Evolutionary conservation across 805 yeast genomes (phyloP), one percentile per base, ranked within the genome.

Genomic region (Grigorovia humatica): DNA sequence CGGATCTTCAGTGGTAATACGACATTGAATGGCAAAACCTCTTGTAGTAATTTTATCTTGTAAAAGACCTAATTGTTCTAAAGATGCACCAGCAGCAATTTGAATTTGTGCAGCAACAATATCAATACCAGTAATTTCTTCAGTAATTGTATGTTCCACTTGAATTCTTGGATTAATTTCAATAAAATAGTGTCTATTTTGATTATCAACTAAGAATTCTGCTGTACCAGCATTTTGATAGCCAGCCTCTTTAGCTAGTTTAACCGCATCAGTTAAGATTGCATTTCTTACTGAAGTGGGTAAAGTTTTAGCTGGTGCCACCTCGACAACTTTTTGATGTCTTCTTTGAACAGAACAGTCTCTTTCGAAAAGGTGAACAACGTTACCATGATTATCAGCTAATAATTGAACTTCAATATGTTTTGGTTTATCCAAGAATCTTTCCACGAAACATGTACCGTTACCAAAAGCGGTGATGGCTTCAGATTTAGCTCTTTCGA

Each of bases 331-430:
- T 73, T 91, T 91, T 74, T 91, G 99, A 71, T 91, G 99, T 75
- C 99, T 87, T 77, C 99, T 87, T 76, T 91, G 99, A 50, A 91
- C 99, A n/a, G 97, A 89, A 73, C 99, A 91, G 74, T 91, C 99
- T 73, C 99, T 84, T 77, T 91, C 99, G 61, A 89, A 93, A 62
- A 91, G 73, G 68, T 91, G 99, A 63, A 91, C 85, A 27, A 90
- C 96, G 68, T 91, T 93, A 53, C 99, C 99, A 65, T 86, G 83
- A 65, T 79, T 78, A 70, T 91, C 99, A 48, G 96, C 99, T 60
- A 91, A 78, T 62, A 91, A 76, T 74, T 91, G 99, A 47, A 91
- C 98, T 73, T 91, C 99, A 60, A 91, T 93, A 74, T 93, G 99
- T 75, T 93, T 91, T 63, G 99, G 99, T 68, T 79, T 85, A 78